These are phyloP conservation scores for Ophiostoma sp. DNA, from an alignment of 2,329 filamentous ascomycete species.

Conservation along the genomic window DNA sequence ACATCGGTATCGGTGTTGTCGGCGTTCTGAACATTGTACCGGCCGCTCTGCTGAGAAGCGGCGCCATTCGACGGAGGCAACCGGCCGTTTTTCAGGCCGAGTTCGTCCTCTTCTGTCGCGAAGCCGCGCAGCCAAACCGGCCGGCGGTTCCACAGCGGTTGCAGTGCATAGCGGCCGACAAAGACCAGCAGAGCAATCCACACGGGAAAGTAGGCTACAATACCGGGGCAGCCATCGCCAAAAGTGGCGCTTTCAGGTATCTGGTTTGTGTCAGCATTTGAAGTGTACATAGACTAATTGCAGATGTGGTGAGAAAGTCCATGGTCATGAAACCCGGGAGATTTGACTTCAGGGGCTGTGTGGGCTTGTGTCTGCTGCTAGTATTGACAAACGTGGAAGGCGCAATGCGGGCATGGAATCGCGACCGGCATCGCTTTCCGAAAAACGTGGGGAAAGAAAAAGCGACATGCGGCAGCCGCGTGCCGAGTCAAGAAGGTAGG, in stretches of 20 bases:
- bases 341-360: background rate
- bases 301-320: background rate
- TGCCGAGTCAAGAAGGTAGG: background rate
- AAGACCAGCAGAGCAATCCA: conserved; percentile 37
- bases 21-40: background rate
- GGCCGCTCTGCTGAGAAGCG: background rate
- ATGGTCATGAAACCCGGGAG: background rate
- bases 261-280: conserved; percentile 28
- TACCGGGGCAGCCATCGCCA: conserved; percentile 37
- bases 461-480: background rate
- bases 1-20: conserved; percentile 10
- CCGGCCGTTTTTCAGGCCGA: conserved; percentile 16
- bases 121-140: conserved; percentile 40
- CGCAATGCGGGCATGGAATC: background rate
- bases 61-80: background rate
- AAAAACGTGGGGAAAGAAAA: background rate
- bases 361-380: background rate
- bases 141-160: conserved; percentile 37
- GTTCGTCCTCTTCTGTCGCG: conserved; percentile 35
- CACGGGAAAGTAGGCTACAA: conserved; percentile 38
- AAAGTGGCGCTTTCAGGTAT: conserved; percentile 36
- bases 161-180: conserved; percentile 36
- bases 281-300: background rate
- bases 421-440: conserved; percentile 9
- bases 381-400: background rate